phyloP scores from a whole-genome alignment of 192 early-diverging fungal species.

The Fimicolochytrium jonesii region DNA sequence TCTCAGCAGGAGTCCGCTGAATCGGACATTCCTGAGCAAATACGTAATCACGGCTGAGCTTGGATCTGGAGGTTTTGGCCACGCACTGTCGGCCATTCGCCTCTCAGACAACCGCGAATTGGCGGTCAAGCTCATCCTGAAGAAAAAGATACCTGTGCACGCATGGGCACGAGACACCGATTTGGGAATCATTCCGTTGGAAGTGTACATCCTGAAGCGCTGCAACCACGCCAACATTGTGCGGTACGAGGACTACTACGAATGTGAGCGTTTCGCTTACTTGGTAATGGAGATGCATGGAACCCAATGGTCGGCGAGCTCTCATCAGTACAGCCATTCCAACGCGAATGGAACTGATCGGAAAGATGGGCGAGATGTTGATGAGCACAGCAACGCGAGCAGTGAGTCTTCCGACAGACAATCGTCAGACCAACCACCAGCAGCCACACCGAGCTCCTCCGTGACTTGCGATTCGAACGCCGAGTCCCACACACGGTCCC shows the following conservation, averaged over 20 bases:
- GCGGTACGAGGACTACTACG: constrained; percentile 43
- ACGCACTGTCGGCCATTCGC: constrained; percentile 57
- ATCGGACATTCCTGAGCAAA: constrained; percentile 12
- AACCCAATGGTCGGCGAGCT: constrained; percentile 20
- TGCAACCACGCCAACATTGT: constrained; percentile 61
- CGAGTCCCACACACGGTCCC: no score
- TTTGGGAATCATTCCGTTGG: constrained; percentile 42
- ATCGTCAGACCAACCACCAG: not conserved
- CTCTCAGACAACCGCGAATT: constrained; percentile 51
- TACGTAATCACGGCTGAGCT: constrained; percentile 46
- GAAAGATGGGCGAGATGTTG: not conserved
- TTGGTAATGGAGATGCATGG: constrained; percentile 52
- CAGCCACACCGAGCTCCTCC: no score
- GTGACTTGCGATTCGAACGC: no score
- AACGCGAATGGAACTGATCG: no score
- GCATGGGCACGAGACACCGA: constrained; percentile 43
- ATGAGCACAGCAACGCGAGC: not conserved
- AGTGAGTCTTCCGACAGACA: not conserved
- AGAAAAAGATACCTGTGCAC: constrained; percentile 31
- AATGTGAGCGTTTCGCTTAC: constrained; percentile 37
- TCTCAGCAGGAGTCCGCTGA: constrained; percentile 23
- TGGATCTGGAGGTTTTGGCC: constrained; percentile 67
- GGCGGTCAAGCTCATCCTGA: constrained; percentile 71
- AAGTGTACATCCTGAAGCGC: constrained; percentile 38
- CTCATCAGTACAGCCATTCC: not conserved